Percentiles rank a stretch among this genome's conserved stretches.
phyloP scores from a whole-genome alignment of 2,329 filamentous ascomycete species.

The Alternaria conjuncta region DNA sequence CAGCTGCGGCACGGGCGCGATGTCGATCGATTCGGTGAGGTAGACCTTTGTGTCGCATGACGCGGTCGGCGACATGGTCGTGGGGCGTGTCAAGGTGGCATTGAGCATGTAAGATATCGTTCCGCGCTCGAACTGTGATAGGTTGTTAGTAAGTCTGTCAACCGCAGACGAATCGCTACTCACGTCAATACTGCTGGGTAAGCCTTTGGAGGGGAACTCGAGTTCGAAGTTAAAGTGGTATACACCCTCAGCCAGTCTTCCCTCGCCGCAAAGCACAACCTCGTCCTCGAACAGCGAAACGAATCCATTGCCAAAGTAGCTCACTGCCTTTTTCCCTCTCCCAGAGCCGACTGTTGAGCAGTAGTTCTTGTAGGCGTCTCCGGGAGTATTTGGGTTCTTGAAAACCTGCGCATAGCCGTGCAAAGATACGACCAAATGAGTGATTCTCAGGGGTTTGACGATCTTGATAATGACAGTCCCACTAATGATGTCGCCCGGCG shows the following conservation, averaged over 20 bases:
- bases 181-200: slow-evolving; percentile 96
- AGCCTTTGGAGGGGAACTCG: slow-evolving; percentile 69
- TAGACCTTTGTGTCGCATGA: slow-evolving; percentile 82
- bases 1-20: slow-evolving; percentile 75
- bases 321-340: slow-evolving; percentile 58
- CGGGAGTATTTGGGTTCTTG: slow-evolving; percentile 70
- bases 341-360: slow-evolving; percentile 60
- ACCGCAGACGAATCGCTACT: slow-evolving; percentile 42
- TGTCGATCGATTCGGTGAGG: slow-evolving; percentile 82
- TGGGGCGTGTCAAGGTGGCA: slow-evolving; percentile 86
- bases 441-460: slow-evolving; percentile 76
- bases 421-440: slow-evolving; percentile 78
- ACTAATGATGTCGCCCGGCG: slow-evolving; percentile 74
- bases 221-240: slow-evolving; percentile 83
- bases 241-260: slow-evolving; percentile 72
- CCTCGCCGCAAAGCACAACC: slow-evolving; percentile 78
- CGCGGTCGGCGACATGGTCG: slow-evolving; percentile 79
- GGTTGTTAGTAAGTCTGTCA: slow-evolving; percentile 23
- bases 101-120: slow-evolving; percentile 91
- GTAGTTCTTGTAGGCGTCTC: slow-evolving; percentile 59
- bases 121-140: slow-evolving; percentile 86
- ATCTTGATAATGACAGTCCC: slow-evolving; percentile 76
- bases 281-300: slow-evolving; percentile 86
- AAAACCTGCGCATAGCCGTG: slow-evolving; percentile 82
- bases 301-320: slow-evolving; percentile 76